phyloP scores from a whole-genome alignment of 257 asterid species.

The Solanum sejunctum region DNA sequence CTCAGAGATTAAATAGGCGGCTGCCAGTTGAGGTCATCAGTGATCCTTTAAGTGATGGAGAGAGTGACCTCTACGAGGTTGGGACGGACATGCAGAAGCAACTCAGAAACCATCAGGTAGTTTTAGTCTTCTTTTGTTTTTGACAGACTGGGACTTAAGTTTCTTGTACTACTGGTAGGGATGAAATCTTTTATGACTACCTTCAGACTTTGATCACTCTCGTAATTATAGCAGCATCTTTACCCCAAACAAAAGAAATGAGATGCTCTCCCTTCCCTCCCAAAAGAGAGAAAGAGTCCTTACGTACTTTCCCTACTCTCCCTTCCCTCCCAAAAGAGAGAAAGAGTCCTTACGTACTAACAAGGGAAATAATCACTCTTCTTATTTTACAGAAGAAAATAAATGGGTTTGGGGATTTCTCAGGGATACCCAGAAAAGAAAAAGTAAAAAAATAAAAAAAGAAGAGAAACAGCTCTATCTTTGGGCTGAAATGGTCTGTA shows the following conservation, averaged over 20 bases:
- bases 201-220: neutral
- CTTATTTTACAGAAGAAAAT: neutral
- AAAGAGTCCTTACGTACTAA: neutral
- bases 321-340: neutral
- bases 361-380: neutral
- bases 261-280: neutral
- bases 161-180: neutral
- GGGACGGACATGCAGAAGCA: slow-evolving; percentile 53
- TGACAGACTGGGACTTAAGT: neutral
- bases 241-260: neutral
- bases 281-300: neutral
- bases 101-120: slow-evolving; percentile 62
- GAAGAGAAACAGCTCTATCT: neutral
- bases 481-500: neutral
- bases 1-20: slow-evolving; percentile 56
- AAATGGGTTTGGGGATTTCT: neutral
- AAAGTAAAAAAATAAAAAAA: neutral
- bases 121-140: neutral
- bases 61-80: slow-evolving; percentile 46
- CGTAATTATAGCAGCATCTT: neutral
- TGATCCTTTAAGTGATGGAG: slow-evolving; percentile 85
- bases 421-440: neutral
- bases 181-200: neutral
- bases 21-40: slow-evolving; percentile 81
- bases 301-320: neutral